Evolutionary conservation across 2,329 filamentous ascomycete genomes (phyloP).

Genomic region (Purpureocillium takamizusanense): DNA sequence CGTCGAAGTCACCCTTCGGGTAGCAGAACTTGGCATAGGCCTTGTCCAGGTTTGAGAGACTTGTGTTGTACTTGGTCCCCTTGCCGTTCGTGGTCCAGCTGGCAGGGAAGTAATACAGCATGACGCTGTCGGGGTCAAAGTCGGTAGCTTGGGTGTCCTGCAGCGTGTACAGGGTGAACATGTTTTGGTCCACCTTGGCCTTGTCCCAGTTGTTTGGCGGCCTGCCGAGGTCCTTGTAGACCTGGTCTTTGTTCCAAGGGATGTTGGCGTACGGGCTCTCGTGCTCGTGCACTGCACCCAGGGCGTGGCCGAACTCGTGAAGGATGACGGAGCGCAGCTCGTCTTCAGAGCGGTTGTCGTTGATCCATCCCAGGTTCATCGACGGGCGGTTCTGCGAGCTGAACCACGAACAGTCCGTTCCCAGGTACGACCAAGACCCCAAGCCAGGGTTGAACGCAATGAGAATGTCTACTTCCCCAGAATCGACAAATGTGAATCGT

Average conservation of each 20-base stretch:
- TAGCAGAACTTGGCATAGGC: conserved; percentile 9
- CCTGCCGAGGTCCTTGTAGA: conserved; percentile 3
- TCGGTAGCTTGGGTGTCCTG: conserved; percentile 3
- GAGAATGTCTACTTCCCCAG: not conserved
- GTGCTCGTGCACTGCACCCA: conserved; percentile 4
- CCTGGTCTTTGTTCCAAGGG: conserved; percentile 5
- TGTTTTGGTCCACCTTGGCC: conserved; percentile 5
- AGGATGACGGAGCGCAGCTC: not conserved
- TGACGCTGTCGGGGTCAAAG: conserved; percentile 13
- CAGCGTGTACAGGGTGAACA: conserved; percentile 3
- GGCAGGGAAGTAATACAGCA: conserved; percentile 12
- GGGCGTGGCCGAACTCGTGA: conserved; percentile 1
- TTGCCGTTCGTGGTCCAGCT: conserved; percentile 8
- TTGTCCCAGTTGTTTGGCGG: conserved; percentile 5
- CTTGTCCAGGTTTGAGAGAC: conserved; percentile 11
- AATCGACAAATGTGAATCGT: not conserved
- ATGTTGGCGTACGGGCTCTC: conserved; percentile 2
- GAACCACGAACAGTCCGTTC: not conserved
- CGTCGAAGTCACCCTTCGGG: conserved; percentile 4
- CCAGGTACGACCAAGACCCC: not conserved
- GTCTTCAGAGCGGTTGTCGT: not conserved
- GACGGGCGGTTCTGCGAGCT: not conserved
- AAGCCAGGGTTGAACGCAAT: not conserved
- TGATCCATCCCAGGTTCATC: not conserved
- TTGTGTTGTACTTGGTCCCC: conserved; percentile 5